phyloP scores from a whole-genome alignment of 1,139 yeast genomes.

The Kodamaea suecica region DNA sequence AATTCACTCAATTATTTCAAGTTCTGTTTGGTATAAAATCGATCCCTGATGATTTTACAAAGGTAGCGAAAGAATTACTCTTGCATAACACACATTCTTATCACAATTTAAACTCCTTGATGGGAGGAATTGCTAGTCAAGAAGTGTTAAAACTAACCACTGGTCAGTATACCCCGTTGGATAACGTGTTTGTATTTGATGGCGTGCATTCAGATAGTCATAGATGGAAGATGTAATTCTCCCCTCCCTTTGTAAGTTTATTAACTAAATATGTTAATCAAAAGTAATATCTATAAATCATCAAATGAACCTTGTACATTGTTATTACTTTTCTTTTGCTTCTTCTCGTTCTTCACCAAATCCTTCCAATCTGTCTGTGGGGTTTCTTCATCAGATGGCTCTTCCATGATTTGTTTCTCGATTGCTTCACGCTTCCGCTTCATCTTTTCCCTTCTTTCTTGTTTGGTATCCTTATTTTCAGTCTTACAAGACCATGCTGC shows the following conservation, averaged over 20 bases:
- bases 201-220: conserved; percentile 56
- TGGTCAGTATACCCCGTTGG: conserved; percentile 70
- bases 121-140: conserved; percentile 80
- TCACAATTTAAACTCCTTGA: conserved; percentile 35
- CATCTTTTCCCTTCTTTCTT: conserved; percentile 61
- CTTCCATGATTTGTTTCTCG: conserved; percentile 52
- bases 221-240: conserved; percentile 48
- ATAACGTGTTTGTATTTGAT: conserved; percentile 64
- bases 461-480: conserved; percentile 61
- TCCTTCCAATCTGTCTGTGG: conserved; percentile 85
- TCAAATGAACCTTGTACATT: conserved; percentile 66
- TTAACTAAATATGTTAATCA: too few species aligned
- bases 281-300: conserved; percentile 48
- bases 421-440: conserved; percentile 61
- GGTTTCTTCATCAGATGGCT: conserved; percentile 51
- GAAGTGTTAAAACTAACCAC: conserved; percentile 59
- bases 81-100: conserved; percentile 30
- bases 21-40: conserved; percentile 11
- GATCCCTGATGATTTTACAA: conserved; percentile 15
- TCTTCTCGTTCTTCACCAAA: conserved; percentile 62
- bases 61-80: conserved; percentile 28
- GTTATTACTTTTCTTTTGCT: conserved; percentile 35
- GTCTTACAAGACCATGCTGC: conserved; percentile 78
- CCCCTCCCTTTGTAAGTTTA: too few species aligned
- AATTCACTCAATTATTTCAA: conserved; percentile 18